Conservation (phyloP, 768 basidiomycete species). For the Tricholoma flavovirens region DNA sequence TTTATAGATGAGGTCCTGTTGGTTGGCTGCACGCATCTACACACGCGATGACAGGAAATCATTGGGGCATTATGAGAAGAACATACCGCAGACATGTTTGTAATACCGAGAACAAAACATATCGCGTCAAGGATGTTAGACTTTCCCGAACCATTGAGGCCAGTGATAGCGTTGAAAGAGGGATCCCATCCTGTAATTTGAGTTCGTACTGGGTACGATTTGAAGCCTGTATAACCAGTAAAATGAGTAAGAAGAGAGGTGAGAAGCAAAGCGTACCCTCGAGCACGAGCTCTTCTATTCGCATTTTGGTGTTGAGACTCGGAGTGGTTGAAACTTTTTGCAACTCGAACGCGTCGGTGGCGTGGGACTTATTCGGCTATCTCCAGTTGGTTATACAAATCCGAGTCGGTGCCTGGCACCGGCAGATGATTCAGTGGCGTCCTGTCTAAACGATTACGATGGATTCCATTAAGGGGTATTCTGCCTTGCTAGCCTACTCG, state of each 20-base stretch:
- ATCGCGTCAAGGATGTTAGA: constrained; percentile 99
- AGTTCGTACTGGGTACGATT: constrained; percentile 95
- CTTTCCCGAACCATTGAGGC: constrained; percentile 93
- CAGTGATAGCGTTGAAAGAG: constrained; percentile 98
- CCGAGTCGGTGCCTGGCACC: no score
- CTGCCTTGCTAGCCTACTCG: no score
- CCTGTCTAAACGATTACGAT: no score
- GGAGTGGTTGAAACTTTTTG: neutral
- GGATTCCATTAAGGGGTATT: no score
- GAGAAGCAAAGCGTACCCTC: constrained; percentile 54
- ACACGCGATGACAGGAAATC: neutral
- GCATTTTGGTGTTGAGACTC: constrained; percentile 43
- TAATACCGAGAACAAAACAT: constrained; percentile 97
- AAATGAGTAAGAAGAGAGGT: neutral
- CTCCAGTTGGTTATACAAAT: no score
- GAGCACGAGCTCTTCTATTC: constrained; percentile 92
- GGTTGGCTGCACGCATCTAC: constrained; percentile 91
- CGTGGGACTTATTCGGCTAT: constrained; percentile 4
- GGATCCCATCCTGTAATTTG: constrained; percentile 96
- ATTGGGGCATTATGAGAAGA: neutral
- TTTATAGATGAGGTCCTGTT: constrained; percentile 98
- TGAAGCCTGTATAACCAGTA: constrained; percentile 62
- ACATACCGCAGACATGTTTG: constrained; percentile 87
- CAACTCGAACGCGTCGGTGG: constrained; percentile 12
- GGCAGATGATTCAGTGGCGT: no score